A percentile compares a stretch with the other conserved stretches of the same genome.
Conservation (phyloP, 225 moss, liverwort and hornwort genomes). For the Pseudoscleropodium purum region DNA sequence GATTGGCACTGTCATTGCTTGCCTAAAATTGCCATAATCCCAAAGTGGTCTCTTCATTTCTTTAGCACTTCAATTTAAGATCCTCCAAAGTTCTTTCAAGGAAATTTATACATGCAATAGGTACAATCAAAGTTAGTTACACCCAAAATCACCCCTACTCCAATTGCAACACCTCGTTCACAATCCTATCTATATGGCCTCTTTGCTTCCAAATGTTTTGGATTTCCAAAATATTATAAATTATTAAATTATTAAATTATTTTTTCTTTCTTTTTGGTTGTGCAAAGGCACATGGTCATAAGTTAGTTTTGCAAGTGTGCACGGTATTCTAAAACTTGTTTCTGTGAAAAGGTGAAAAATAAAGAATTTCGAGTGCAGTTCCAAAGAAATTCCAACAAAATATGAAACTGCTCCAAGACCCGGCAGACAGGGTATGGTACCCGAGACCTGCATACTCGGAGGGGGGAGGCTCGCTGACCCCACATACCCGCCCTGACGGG, state of each 20-base stretch:
- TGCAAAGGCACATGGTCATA: no score
- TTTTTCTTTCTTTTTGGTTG: no score
- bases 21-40: not conserved
- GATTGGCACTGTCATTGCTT: not conserved
- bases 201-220: not conserved
- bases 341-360: not conserved
- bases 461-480: not conserved
- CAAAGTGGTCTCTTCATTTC: not conserved
- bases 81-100: not conserved
- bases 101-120: not conserved
- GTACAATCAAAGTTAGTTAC: not conserved
- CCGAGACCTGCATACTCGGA: fast-evolving
- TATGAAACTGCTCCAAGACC: not conserved
- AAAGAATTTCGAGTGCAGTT: not conserved
- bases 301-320: not conserved
- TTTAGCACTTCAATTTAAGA: not conserved
- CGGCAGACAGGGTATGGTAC: not conserved
- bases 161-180: not conserved
- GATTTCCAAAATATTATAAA: no score
- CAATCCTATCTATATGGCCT: not conserved
- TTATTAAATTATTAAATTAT: no score
- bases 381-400: no score
- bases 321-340: not conserved
- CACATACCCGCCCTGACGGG: not conserved
- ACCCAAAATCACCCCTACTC: not conserved